Base-by-base conservation (phyloP, 2,329 filamentous ascomycete genomes). In the Cordyceps militaris region DNA sequence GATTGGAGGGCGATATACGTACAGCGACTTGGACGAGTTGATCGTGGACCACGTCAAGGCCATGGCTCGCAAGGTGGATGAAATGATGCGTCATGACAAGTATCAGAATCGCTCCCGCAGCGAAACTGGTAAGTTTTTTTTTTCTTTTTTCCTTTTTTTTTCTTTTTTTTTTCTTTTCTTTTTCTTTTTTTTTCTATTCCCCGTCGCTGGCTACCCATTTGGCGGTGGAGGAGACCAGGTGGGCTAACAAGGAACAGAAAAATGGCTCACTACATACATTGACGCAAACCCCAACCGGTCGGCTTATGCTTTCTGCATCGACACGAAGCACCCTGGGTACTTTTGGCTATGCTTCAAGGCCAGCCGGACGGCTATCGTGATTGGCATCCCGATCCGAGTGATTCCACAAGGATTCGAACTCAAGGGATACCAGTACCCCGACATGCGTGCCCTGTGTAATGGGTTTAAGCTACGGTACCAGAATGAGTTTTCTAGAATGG, bases 311-410 rank as follows among this genome's bases (percentile, higher is more conserved):
- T 97, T 99, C 79, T 97, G 93, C 79, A 86, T 96, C 69, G 91
- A 97, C 70, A 81, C 87, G 34, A 92, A 92, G 72, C 88, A 93
- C 69, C 89, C 94, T 0, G 94, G 94, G 34, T 96, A 96, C 77
- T 99, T 99, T 75, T 88, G 85, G 76, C 82, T 99, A 42, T 96
- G 91, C 76, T 99, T 97, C 84, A 97, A 97, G 76, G 90, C 91
- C 24, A 93, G 89, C 61, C 82, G 86, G 65, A 79, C 81, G 50
- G 88, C 90, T 3, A 80, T 79, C 46, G 83, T 93, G 55, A 85
- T 88, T 62, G 85, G 84, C 48, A 92, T 93, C 86, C 84, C 85
- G 5, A 90, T 99, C 62, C 92, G 94, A 65, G 86, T 97, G 38
- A 88, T 97, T 19, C 94, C 94, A 2, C 89, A 95, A 66, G 94